Percentiles rank a stretch among this genome's conserved stretches.
Evolutionary conservation across 257 asterid genomes (phyloP).

Genomic region (Primulina tabacum): DNA sequence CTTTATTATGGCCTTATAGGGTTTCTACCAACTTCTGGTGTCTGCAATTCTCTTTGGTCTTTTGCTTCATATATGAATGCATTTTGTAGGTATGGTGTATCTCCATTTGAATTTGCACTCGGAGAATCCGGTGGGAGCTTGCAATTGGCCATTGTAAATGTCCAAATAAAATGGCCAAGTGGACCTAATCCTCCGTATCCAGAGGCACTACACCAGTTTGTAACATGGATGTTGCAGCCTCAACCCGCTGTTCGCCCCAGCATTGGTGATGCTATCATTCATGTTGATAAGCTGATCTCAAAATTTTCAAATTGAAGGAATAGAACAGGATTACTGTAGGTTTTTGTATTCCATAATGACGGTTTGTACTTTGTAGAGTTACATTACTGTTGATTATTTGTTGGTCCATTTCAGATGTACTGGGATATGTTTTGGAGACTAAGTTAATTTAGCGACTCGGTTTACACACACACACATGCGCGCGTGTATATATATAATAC

Average conservation of each 20-base stretch:
- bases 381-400: no score
- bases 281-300: slow-evolving; percentile 82
- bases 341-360: no score
- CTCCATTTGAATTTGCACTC: slow-evolving; percentile 91
- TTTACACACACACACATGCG: not conserved
- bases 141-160: slow-evolving; percentile 87
- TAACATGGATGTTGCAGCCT: slow-evolving; percentile 99
- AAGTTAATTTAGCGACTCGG: not conserved
- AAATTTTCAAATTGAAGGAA: slow-evolving; percentile 60
- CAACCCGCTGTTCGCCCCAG: slow-evolving; percentile 82
- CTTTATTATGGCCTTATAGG: not conserved
- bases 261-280: slow-evolving; percentile 80
- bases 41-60: not conserved
- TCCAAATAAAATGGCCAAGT: slow-evolving; percentile 89
- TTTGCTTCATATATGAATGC: slow-evolving; percentile 7
- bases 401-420: not conserved
- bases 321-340: not conserved
- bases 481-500: no score
- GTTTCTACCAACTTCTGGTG: not conserved
- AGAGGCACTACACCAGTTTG: slow-evolving; percentile 89
- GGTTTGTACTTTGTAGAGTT: not conserved
- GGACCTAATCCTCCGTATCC: slow-evolving; percentile 89
- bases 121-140: slow-evolving; percentile 98
- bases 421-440: not conserved
- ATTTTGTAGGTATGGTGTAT: slow-evolving; percentile 78